Conservation (phyloP, 441 rosid species). For the Geranium incanum region DNA sequence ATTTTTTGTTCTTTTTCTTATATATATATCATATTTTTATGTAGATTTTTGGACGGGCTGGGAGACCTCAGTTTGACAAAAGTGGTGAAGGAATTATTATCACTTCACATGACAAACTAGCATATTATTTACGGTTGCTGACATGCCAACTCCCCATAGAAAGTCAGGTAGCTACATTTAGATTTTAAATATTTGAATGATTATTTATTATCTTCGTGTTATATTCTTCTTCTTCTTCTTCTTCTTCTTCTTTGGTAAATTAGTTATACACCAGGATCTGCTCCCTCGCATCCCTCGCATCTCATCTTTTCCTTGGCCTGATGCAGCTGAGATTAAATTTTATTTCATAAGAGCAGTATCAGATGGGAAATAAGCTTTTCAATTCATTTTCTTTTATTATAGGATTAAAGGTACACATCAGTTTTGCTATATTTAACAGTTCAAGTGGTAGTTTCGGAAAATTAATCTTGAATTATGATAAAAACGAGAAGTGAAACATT, state of each 20-base stretch:
- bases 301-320: background rate
- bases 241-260: background rate
- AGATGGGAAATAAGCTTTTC: background rate
- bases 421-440: background rate
- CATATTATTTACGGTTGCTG: slow-evolving; percentile 82
- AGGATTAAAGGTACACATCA: background rate
- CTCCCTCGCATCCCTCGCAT: slow-evolving; percentile 11
- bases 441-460: background rate
- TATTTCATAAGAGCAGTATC: background rate
- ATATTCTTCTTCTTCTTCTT: background rate
- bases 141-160: slow-evolving; percentile 97
- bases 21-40: background rate
- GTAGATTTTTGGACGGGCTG: slow-evolving; percentile 98
- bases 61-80: slow-evolving; percentile 99
- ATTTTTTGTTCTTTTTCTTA: background rate
- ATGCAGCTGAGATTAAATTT: background rate
- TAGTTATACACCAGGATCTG: background rate
- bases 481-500: background rate
- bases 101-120: slow-evolving; percentile 91
- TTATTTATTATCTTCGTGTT: background rate
- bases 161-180: slow-evolving; percentile 70
- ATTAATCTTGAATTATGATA: background rate
- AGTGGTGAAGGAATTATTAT: slow-evolving; percentile 99
- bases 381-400: background rate
- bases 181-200: background rate